Conservation (phyloP, 352 stramenopile genomes). For the Pythium dissimile region DNA sequence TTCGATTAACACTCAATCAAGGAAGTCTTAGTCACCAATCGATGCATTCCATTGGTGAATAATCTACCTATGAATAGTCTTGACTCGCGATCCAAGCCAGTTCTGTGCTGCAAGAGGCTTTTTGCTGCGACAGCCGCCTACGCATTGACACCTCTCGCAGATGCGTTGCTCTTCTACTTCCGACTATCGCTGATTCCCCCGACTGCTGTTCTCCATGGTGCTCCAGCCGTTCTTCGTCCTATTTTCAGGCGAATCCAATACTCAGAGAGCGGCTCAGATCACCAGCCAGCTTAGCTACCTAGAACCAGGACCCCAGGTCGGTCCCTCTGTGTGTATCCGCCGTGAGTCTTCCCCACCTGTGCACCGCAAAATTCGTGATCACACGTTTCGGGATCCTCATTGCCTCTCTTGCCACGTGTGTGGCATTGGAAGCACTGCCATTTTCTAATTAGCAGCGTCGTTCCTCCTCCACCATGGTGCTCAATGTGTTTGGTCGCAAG, state of each 20-base stretch:
- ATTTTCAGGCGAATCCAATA: slow-evolving; percentile 25
- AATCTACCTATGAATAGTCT: slow-evolving; percentile 25
- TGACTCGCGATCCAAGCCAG: slow-evolving; percentile 20
- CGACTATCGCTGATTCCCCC: background rate
- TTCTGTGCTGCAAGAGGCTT: slow-evolving; percentile 9
- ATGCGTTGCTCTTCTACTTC: background rate
- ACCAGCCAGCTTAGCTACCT: background rate
- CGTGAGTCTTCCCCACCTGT: background rate
- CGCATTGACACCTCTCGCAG: background rate
- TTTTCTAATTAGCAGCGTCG: too few species aligned
- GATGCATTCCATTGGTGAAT: slow-evolving; percentile 4
- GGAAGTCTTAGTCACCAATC: slow-evolving; percentile 7
- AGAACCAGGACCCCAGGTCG: slow-evolving; percentile 26
- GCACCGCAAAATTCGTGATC: too few species aligned
- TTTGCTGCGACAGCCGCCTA: slow-evolving; percentile 4
- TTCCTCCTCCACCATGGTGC: slow-evolving; percentile 42
- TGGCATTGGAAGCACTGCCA: too few species aligned
- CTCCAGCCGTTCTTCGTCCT: slow-evolving; percentile 2
- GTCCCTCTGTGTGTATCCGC: background rate
- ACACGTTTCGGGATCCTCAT: too few species aligned
- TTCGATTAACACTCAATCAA: slow-evolving; percentile 14
- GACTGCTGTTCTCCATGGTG: background rate
- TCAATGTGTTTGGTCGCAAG: slow-evolving; percentile 77
- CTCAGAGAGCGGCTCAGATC: too few species aligned
- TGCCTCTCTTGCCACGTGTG: slow-evolving; percentile 20